phyloP scores from a whole-genome alignment of 345 rosid species.

The Mangifera indica region DNA sequence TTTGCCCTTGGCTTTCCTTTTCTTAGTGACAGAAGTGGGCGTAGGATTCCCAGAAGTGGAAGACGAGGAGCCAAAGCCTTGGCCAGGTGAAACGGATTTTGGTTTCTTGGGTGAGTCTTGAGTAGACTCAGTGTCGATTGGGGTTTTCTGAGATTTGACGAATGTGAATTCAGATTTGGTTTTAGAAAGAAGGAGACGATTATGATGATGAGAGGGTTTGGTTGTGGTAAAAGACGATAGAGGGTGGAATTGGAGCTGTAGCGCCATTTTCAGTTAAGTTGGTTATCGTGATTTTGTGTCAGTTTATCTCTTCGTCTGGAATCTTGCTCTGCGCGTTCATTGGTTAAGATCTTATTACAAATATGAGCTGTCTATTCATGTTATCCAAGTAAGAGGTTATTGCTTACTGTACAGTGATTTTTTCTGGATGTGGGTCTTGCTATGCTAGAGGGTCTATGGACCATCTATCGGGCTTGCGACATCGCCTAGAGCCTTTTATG shows the following conservation, averaged over 20 bases:
- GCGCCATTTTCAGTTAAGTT: slow-evolving; percentile 70
- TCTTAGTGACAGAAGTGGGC: slow-evolving; percentile 17
- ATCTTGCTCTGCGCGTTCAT: background rate
- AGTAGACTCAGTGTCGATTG: slow-evolving; percentile 37
- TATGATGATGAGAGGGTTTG: slow-evolving; percentile 23
- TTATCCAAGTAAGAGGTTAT: too few relatives aligned
- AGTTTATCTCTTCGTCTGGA: too few relatives aligned
- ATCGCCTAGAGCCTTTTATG: too few relatives aligned
- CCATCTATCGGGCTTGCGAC: too few relatives aligned
- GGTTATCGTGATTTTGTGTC: slow-evolving; percentile 6
- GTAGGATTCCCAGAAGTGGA: slow-evolving; percentile 26
- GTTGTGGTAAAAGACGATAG: slow-evolving; percentile 27
- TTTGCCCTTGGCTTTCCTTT: slow-evolving; percentile 47
- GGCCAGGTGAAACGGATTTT: slow-evolving; percentile 46
- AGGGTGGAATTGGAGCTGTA: slow-evolving; percentile 45
- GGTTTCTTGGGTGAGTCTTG: slow-evolving; percentile 43
- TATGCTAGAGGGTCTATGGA: too few relatives aligned
- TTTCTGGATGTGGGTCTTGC: too few relatives aligned
- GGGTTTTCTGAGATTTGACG: slow-evolving; percentile 42
- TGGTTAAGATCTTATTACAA: too few relatives aligned
- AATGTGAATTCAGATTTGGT: slow-evolving; percentile 34
- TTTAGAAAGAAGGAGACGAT: slow-evolving; percentile 14
- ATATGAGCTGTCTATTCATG: too few relatives aligned
- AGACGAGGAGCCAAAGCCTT: slow-evolving; percentile 59
- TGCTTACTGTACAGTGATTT: too few relatives aligned